phyloP scores from a whole-genome alignment of 208 protist genomes.

The Trypanosoma rangeli region DNA sequence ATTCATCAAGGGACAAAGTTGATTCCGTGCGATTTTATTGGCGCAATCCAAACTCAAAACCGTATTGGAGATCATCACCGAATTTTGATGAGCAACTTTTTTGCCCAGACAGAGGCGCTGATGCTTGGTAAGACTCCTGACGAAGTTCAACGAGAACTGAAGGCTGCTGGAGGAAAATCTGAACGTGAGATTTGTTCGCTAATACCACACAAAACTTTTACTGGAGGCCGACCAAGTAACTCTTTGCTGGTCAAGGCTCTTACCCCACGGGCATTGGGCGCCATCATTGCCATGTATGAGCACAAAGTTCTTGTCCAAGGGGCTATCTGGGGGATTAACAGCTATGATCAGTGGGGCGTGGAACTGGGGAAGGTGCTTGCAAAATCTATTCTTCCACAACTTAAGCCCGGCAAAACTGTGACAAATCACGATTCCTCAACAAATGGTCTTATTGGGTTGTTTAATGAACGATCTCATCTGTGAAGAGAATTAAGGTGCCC shows the following conservation, averaged over 20 bases:
- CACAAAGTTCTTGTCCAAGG: conserved; percentile 98
- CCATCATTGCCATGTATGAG: conserved; percentile 97
- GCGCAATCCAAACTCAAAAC: conserved; percentile 91
- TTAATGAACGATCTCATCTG: conserved; percentile 73
- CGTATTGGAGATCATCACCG: conserved; percentile 93
- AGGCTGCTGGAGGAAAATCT: conserved; percentile 44
- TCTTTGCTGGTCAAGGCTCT: conserved; percentile 95
- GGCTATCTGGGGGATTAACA: conserved; percentile 97
- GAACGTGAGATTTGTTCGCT: conserved; percentile 59
- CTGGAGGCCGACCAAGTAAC: conserved; percentile 95
- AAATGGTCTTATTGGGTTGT: conserved; percentile 95
- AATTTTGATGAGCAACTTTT: conserved; percentile 96
- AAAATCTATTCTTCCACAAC: conserved; percentile 94
- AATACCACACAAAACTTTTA: conserved; percentile 89
- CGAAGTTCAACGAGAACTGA: conserved; percentile 81
- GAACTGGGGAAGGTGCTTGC: conserved; percentile 98
- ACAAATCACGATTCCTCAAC: conserved; percentile 93
- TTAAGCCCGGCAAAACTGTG: conserved; percentile 54
- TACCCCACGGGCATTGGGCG: conserved; percentile 91
- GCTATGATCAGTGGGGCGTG: conserved; percentile 97
- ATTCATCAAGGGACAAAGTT: conserved; percentile 97
- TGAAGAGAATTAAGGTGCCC: conserved; percentile 33
- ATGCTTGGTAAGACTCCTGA: conserved; percentile 93
- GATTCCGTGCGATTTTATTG: conserved; percentile 97
- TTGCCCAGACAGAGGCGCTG: conserved; percentile 98